Base-by-base conservation (phyloP, 2,329 filamentous ascomycete genomes). In the Calonectria honghensis region DNA sequence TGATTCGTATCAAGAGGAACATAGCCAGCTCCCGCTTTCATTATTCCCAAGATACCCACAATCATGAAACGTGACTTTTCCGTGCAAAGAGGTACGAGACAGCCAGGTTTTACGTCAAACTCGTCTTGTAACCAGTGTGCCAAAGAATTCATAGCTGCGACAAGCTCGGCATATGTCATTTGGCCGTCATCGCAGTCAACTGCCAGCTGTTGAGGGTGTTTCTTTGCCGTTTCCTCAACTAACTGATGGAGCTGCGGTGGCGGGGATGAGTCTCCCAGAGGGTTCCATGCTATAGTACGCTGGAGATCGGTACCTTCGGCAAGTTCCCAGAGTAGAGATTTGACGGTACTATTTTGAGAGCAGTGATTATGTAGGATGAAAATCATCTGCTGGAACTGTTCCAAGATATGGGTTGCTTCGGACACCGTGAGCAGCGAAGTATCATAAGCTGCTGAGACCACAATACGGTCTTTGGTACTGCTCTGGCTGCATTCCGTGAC, bases 11-110 rank as follows among this genome's bases (percentile, higher is more conserved):
- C 54, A 6, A 59, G 11, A 24, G 54, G 54, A 13, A 59, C 54
- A 3, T 59, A 59, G 2, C 54, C 54, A 4, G 54, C 54, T 6
- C 54, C 54, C 20, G 54, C 20, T 6, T 59, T 59, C 54, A 59
- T 59, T n/a, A 59, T 39, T 37, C 54, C 54, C 4, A 59, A 11
- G 35, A 59, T 59, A 2, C 54, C 54, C n/a, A 59, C 20, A 13
- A 37, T 37, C 54, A 59, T 59, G 32, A 59, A 16, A 14, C 13
- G 18, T 27, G 54, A 59, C 32, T 27, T 59, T 59, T 59, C 54
- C 0, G 20, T 27, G 11, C n/a, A 59, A 5, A 37, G 3, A 14
- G 54, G 54, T 2, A 59, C 54, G 7, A 59, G 20, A 59, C 27
- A 11, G 1, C 54, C 54, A 24, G 54, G 54, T 2, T n/a, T 11